Evolutionary conservation across 2,329 filamentous ascomycete genomes (phyloP).

Genomic region (Talaromyces pinophilus): DNA sequence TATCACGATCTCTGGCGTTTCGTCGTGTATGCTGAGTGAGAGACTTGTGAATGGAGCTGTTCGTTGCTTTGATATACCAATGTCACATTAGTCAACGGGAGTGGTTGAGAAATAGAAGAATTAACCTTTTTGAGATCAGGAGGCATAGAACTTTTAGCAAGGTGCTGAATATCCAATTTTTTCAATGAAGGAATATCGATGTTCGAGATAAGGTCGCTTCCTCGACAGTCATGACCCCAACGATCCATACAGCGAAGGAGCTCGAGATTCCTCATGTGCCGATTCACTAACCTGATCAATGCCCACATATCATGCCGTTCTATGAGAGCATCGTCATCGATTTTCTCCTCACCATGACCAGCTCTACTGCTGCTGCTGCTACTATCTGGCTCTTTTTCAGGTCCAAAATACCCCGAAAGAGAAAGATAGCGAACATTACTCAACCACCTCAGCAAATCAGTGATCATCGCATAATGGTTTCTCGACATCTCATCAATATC

Average conservation of each 20-base stretch:
- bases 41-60: background rate
- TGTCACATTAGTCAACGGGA: background rate
- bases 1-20: background rate
- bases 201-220: background rate
- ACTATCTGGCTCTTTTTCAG: background rate
- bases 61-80: background rate
- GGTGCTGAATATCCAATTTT: background rate
- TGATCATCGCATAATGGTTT: background rate
- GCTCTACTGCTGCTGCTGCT: background rate
- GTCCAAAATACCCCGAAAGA: background rate
- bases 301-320: background rate
- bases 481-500: background rate
- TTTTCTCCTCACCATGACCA: background rate
- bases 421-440: background rate
- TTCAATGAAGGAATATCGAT: constrained; percentile 5
- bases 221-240: background rate
- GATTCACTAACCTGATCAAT: background rate
- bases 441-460: background rate
- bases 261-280: background rate
- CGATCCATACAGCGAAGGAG: background rate
- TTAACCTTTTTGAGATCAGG: background rate
- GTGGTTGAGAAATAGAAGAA: background rate
- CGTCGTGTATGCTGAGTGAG: background rate
- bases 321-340: background rate
- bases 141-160: background rate